A percentile compares a stretch with the other conserved stretches of the same genome.
Evolutionary conservation across 257 asterid genomes (phyloP).

Genomic region (Solanum gandarillasii): DNA sequence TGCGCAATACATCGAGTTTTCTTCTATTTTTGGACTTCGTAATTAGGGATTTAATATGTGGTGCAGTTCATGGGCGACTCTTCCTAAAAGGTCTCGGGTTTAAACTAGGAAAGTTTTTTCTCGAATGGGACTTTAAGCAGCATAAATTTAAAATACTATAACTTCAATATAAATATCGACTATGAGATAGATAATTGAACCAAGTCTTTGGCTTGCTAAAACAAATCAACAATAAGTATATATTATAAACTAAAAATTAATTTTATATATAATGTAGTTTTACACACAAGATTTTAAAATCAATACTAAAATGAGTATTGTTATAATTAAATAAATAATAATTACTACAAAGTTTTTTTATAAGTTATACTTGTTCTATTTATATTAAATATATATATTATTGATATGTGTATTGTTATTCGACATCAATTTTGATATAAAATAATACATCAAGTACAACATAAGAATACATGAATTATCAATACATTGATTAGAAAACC

Average conservation of each 20-base stretch:
- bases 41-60: neutral
- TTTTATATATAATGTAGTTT: neutral
- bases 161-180: too few relatives aligned
- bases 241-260: neutral
- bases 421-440: neutral
- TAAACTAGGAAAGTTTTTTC: too few relatives aligned
- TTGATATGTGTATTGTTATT: neutral
- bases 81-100: too few relatives aligned
- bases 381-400: neutral
- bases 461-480: neutral
- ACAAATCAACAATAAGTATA: neutral
- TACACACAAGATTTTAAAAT: neutral
- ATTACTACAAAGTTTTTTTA: neutral
- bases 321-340: neutral
- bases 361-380: neutral
- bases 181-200: too few relatives aligned
- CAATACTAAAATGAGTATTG: neutral
- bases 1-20: neutral
- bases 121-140: too few relatives aligned
- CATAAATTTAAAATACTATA: too few relatives aligned
- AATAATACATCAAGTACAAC: neutral
- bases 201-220: neutral
- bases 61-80: neutral
- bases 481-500: neutral
- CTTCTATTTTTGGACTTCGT: neutral